Evolutionary conservation across 140 eudicot genomes (phyloP).

Genomic region (Flaveria floridana): DNA sequence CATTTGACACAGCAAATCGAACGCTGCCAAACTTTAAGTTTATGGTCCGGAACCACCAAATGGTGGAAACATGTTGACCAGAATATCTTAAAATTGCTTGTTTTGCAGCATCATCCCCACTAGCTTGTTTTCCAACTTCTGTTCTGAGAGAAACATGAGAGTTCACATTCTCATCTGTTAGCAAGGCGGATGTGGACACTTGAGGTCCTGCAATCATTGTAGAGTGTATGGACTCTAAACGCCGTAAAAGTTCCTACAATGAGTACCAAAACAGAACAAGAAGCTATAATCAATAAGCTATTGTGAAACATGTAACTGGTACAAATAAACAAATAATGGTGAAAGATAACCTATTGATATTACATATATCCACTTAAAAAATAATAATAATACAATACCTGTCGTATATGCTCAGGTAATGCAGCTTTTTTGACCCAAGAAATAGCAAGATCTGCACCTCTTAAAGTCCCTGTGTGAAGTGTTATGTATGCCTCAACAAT

Average conservation of each 20-base stretch:
- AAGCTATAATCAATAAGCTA: neutral
- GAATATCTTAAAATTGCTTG: constrained; percentile 55
- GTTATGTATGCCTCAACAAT: constrained; percentile 76
- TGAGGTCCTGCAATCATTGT: constrained; percentile 43
- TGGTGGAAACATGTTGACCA: constrained; percentile 37
- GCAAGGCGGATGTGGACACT: constrained; percentile 29
- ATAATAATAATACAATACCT: constrained; percentile 41
- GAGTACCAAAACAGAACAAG: constrained; percentile 2
- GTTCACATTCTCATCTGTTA: constrained; percentile 34
- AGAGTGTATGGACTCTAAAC: constrained; percentile 48
- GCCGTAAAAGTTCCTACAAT: constrained; percentile 60
- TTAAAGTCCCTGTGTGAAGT: constrained; percentile 42
- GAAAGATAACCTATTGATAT: no score
- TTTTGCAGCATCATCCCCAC: constrained; percentile 35
- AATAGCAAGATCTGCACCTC: constrained; percentile 46
- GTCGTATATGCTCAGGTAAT: constrained; percentile 66
- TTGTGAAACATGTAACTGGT: neutral
- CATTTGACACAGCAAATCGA: constrained; percentile 53
- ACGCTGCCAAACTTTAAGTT: constrained; percentile 48
- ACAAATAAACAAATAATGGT: no score
- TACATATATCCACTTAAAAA: no score
- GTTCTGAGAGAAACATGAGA: constrained; percentile 30
- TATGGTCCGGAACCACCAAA: constrained; percentile 60
- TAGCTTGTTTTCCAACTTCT: constrained; percentile 27
- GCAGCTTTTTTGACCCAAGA: constrained; percentile 82